These are phyloP conservation scores for Pseudocercospora pini-densiflorae DNA, from an alignment of 2,329 filamentous ascomycete species.

Conservation along the genomic window DNA sequence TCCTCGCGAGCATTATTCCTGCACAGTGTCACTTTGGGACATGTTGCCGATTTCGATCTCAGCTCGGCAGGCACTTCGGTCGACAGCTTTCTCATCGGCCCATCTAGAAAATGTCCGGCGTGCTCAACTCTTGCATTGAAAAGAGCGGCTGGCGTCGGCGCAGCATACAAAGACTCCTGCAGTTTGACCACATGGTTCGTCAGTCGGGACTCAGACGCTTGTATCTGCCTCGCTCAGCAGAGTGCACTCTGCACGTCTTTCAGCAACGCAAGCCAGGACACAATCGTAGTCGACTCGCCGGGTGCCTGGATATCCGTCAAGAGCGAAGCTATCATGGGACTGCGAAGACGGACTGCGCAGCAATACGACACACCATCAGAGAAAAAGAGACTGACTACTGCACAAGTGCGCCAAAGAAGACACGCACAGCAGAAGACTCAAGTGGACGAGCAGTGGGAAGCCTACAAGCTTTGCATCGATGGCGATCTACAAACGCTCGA, in stretches of 20 bases:
- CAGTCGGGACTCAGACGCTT: constrained; percentile 33
- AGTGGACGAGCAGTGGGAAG: constrained; percentile 54
- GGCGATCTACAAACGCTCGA: constrained; percentile 51
- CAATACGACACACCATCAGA: constrained; percentile 13
- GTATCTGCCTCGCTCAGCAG: constrained; percentile 31
- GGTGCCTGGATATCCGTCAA: constrained; percentile 30
- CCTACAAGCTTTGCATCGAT: constrained; percentile 55
- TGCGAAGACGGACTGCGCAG: constrained; percentile 27
- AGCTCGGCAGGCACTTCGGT: constrained; percentile 7
- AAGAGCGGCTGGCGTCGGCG: constrained; percentile 69
- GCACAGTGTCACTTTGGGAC: constrained; percentile 25
- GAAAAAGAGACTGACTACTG: constrained; percentile 11
- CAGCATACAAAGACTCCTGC: constrained; percentile 11
- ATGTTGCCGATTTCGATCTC: constrained; percentile 26
- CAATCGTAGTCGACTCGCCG: constrained; percentile 17
- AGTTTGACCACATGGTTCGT: constrained; percentile 34
- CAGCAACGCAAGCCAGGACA: constrained; percentile 17
- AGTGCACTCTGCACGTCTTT: constrained; percentile 23
- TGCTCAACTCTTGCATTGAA: constrained; percentile 62
- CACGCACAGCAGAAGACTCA: constrained; percentile 21
- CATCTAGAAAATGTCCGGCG: constrained; percentile 50
- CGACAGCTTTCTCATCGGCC: constrained; percentile 27
- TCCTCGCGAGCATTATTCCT: constrained; percentile 26
- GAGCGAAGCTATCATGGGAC: constrained; percentile 34
- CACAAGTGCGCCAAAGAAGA: constrained; percentile 19